Evolutionary conservation across 768 basidiomycete genomes (phyloP), one percentile per base, ranked within the genome.

Genomic region (Russula sp.): DNA sequence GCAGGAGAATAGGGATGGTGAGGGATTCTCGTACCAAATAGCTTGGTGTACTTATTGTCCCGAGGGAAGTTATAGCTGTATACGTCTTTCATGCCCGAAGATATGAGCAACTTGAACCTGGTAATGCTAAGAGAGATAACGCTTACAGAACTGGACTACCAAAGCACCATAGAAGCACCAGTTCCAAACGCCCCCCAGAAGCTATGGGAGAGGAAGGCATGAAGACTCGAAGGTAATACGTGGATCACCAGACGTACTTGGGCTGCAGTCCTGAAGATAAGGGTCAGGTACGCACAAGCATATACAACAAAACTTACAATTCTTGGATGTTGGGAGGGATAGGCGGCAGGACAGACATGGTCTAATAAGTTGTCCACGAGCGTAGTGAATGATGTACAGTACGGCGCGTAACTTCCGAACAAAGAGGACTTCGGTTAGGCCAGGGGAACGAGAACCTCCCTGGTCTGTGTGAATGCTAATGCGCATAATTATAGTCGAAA

Each of bases 111-210:
- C 16, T 13, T 36, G 36, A 11, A 36, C 11, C 20, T 9, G 13
- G 18, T 28, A 38, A n/a, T 34, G 46, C 3, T 32, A 8, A 44
- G 1, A 30, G 30, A 20, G 22, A 22, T 20, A 9, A 40, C 11
- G 64, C 73, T 57, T 34, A 74, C 74, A 75, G 51, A 71, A 57
- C 70, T 74, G 74, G 20, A 73, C 67, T 10, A 61, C 44, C 28
- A 75, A 67, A 20, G 68, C 67, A 20, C 74, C 74, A 56, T 67
- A 75, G 5, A 75, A 49, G 14, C 65, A 63, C 60, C 68, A 73
- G 59, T 73, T 72, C 55, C 72, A 67, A 38, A 74, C 1, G 14
- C 11, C 30, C 9, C 48, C 64, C 1, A 65, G 16, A 32, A 65
- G 36, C 59, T 60, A 51, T 3, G 28, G 5, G 13, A n/a, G 20